Percentiles rank a stretch among this genome's conserved stretches.
These are phyloP conservation scores for Cystoderma amianthinum DNA, from an alignment of 768 basidiomycete species.

Conservation along the genomic window DNA sequence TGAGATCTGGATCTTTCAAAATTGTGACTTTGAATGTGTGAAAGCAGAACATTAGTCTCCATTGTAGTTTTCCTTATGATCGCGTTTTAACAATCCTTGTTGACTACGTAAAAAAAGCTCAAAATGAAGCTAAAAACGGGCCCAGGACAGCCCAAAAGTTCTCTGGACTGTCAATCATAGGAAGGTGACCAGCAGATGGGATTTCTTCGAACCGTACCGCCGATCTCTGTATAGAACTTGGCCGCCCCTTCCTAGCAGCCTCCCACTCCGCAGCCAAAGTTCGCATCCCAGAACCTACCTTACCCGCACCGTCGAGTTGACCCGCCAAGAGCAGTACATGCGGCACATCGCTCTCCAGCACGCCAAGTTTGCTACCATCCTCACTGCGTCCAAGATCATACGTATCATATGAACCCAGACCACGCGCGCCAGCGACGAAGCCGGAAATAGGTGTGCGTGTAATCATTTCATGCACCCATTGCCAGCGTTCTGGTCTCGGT, in stretches of 20 bases:
- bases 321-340: conserved; percentile 40
- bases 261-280: conserved; percentile 26
- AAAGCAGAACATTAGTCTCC: no score
- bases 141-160: conserved; percentile 27
- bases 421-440: conserved; percentile 38
- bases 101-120: neutral
- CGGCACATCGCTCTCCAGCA: conserved; percentile 15
- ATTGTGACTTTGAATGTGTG: no score
- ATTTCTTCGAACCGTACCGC: conserved; percentile 23
- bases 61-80: no score
- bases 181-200: conserved; percentile 36
- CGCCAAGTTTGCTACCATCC: conserved; percentile 7
- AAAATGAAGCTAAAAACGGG: neutral
- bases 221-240: conserved; percentile 2
- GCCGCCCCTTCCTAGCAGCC: conserved; percentile 9
- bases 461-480: conserved; percentile 30
- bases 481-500: conserved; percentile 6
- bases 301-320: conserved; percentile 39
- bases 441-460: conserved; percentile 30
- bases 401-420: conserved; percentile 38
- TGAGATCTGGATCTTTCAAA: no score
- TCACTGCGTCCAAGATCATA: conserved; percentile 5
- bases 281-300: conserved; percentile 31
- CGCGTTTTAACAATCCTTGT: no score
- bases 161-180: conserved; percentile 45